Base-by-base conservation (phyloP, 192 early-diverging fungal genomes). In the Backusella psychrophila region DNA sequence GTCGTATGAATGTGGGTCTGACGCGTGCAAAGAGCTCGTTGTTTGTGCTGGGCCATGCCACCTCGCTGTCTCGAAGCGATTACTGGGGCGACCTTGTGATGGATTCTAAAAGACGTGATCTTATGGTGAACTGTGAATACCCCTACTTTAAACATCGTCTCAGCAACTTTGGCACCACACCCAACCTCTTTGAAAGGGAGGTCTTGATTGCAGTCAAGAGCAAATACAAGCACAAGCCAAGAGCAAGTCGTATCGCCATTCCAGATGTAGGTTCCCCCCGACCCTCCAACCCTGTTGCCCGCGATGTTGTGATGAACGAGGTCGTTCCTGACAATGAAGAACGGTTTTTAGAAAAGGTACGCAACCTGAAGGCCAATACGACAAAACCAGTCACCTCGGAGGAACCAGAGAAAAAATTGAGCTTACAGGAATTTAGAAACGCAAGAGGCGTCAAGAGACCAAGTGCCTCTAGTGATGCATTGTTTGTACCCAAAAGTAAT, bases 1-100 rank as follows among this genome's bases (percentile, higher is more conserved):
- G 96, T 6, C 91, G 96, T 26, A 95, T 99, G 94, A 98, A 97
- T 74, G 95, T 97, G 0, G 95, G 92, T 0, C 73, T 98, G 74
- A 97, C 94, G 5, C 90, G 97, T 68, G 95, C 96, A 19, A 93
- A 90, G 56, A 86, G 87, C 69, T 95, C 97, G 5, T 77, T 97
- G 19, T 93, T 96, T 73, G 86, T 98, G 7, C 74, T 97, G 3
- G 96, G 96, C 2, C 87, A 96, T 76, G 86, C 87, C 7, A 67
- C 78, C 1, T 86, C 91, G 3, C 81, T 99, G 3, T 80, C 77
- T 0, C 78, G 79, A 6, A 91, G 93, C 71, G 77, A 82, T 14
- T 81, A 90, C 26, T 99, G 96, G 96, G 84, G 85, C 2, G 77
- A 89, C 17, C 83, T 99, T 15, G 88, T 99, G 17, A 75, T 82